Evolutionary conservation across 2,329 filamentous ascomycete species (phyloP).

Genomic region (Aspergillus ruber): DNA sequence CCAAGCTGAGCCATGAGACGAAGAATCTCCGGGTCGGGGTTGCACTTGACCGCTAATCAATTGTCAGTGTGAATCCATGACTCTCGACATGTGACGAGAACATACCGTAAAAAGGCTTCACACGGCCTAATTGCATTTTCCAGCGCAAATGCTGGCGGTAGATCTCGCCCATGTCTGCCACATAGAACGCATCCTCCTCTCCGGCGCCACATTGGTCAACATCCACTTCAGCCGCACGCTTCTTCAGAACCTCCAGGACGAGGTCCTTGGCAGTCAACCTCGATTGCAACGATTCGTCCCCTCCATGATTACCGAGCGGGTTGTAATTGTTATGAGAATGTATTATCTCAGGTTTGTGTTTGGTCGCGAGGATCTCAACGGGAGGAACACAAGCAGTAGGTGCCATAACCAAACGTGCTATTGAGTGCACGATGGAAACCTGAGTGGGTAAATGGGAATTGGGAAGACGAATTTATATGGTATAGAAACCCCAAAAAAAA

Average conservation of each 20-base stretch:
- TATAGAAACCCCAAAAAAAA: not conserved
- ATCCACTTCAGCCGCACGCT: slow-evolving; percentile 76
- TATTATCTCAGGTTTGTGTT: not conserved
- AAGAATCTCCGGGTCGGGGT: slow-evolving; percentile 85
- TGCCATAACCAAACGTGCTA: slow-evolving; percentile 59
- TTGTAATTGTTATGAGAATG: slow-evolving; percentile 19
- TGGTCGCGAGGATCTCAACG: slow-evolving; percentile 28
- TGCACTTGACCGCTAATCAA: slow-evolving; percentile 85
- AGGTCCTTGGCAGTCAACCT: slow-evolving; percentile 62
- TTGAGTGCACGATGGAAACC: slow-evolving; percentile 20
- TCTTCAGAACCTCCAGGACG: slow-evolving; percentile 80
- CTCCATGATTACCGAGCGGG: slow-evolving; percentile 39
- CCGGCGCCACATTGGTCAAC: slow-evolving; percentile 82
- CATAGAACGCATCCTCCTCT: slow-evolving; percentile 96
- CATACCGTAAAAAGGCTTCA: slow-evolving; percentile 94
- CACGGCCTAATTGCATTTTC: slow-evolving; percentile 87
- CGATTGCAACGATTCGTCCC: slow-evolving; percentile 37
- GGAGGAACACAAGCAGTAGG: slow-evolving; percentile 56
- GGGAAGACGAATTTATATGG: slow-evolving; percentile 5
- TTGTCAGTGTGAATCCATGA: slow-evolving; percentile 3
- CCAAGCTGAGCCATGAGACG: slow-evolving; percentile 81
- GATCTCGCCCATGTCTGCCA: slow-evolving; percentile 94
- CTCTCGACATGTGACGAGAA: slow-evolving; percentile 7
- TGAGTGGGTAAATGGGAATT: slow-evolving; percentile 10
- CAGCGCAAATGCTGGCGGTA: slow-evolving; percentile 98